Percentiles rank a stretch among this genome's conserved stretches.
These are phyloP conservation scores for Linnemannia hyalina DNA, from an alignment of 192 early-diverging fungal genomes.

Conservation along the genomic window DNA sequence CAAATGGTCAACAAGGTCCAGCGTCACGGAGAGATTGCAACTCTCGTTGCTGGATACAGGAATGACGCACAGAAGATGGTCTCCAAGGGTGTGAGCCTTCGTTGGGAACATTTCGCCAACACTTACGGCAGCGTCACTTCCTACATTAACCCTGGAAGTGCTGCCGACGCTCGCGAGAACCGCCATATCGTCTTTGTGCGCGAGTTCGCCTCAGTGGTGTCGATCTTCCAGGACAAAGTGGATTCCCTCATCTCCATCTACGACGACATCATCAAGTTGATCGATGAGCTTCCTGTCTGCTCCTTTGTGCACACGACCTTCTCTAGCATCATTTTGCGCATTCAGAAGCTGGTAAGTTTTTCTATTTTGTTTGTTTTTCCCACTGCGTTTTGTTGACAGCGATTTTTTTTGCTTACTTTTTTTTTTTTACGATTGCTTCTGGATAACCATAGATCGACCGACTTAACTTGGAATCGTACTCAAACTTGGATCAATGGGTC, in stretches of 20 bases:
- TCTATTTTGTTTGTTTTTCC: background rate
- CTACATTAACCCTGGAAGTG: slow-evolving; percentile 47
- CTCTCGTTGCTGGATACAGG: slow-evolving; percentile 94
- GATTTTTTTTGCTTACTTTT: background rate
- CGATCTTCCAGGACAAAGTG: slow-evolving; percentile 97
- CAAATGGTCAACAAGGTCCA: slow-evolving; percentile 87
- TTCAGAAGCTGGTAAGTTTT: slow-evolving; percentile 83
- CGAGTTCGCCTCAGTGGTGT: slow-evolving; percentile 91
- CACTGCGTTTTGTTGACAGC: background rate
- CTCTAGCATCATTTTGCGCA: slow-evolving; percentile 75
- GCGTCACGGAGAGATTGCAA: slow-evolving; percentile 77
- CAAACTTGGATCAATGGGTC: slow-evolving; percentile 95
- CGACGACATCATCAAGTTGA: slow-evolving; percentile 82
- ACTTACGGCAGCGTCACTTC: slow-evolving; percentile 61
- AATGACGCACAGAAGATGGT: slow-evolving; percentile 94
- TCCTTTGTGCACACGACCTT: slow-evolving; percentile 80
- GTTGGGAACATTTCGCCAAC: slow-evolving; percentile 97
- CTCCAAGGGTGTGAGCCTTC: slow-evolving; percentile 78
- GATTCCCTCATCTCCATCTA: slow-evolving; percentile 84
- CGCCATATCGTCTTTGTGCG: slow-evolving; percentile 94
- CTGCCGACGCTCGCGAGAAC: slow-evolving; percentile 81
- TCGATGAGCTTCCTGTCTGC: slow-evolving; percentile 90
- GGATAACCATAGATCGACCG: slow-evolving; percentile 75
- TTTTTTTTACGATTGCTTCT: no score
- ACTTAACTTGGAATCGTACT: slow-evolving; percentile 94